These are phyloP conservation scores for Ascocoryne sarcoides DNA, from an alignment of 2,329 filamentous ascomycete species.

Conservation along the genomic window DNA sequence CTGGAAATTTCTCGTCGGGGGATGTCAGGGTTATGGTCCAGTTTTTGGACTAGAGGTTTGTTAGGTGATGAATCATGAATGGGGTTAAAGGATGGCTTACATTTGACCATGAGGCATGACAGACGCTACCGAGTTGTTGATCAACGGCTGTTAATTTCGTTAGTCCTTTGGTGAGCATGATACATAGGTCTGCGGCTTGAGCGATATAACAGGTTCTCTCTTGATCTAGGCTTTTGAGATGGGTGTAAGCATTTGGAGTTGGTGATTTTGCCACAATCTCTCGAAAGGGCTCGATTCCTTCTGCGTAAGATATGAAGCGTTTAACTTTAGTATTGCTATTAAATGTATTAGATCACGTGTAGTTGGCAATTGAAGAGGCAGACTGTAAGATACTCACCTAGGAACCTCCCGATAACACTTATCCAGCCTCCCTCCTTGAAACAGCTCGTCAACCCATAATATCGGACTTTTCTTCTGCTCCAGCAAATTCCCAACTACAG, in stretches of 20 bases:
- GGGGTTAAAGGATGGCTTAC: slow-evolving; percentile 21
- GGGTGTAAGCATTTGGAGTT: slow-evolving; percentile 44
- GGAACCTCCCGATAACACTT: slow-evolving; percentile 52
- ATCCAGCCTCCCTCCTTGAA: slow-evolving; percentile 44
- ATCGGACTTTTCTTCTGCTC: slow-evolving; percentile 43
- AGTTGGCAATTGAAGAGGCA: neutral
- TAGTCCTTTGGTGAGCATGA: slow-evolving; percentile 37
- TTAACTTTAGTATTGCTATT: slow-evolving; percentile 50
- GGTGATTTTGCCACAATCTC: slow-evolving; percentile 36
- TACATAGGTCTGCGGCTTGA: slow-evolving; percentile 47
- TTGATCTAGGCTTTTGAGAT: slow-evolving; percentile 44
- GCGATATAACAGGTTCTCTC: slow-evolving; percentile 48
- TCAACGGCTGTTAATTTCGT: slow-evolving; percentile 32
- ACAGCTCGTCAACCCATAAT: slow-evolving; percentile 50
- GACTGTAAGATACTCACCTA: slow-evolving; percentile 23
- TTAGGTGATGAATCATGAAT: neutral
- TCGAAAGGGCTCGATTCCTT: slow-evolving; percentile 43
- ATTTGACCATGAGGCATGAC: slow-evolving; percentile 32
- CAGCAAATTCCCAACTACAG: slow-evolving; percentile 51
- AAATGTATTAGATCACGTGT: slow-evolving; percentile 13
- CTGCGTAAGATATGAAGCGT: slow-evolving; percentile 48
- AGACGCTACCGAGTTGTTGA: slow-evolving; percentile 32
- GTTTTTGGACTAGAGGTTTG: slow-evolving; percentile 9
- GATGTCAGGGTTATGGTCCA: slow-evolving; percentile 31
- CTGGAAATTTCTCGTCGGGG: slow-evolving; percentile 5